A percentile compares a stretch with the other conserved stretches of the same genome.
Evolutionary conservation across 768 basidiomycete species (phyloP).

Genomic region (Lentinula sp.): DNA sequence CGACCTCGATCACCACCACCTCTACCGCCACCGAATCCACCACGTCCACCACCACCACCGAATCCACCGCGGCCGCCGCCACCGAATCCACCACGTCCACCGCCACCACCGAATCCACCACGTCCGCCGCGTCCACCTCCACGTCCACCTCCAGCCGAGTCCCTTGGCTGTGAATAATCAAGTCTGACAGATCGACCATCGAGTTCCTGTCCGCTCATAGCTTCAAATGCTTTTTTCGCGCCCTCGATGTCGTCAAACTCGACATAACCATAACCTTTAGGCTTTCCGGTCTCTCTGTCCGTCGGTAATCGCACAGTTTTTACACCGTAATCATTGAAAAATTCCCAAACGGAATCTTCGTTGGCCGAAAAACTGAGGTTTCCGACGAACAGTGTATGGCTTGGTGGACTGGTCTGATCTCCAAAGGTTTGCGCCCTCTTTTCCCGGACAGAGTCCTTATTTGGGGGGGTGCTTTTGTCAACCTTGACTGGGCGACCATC

Average conservation of each 20-base stretch:
- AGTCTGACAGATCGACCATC: slow-evolving; percentile 78
- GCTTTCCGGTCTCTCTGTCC: slow-evolving; percentile 82
- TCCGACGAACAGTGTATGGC: slow-evolving; percentile 81
- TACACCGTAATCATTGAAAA: slow-evolving; percentile 85
- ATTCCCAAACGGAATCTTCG: slow-evolving; percentile 86
- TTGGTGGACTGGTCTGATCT: slow-evolving; percentile 53
- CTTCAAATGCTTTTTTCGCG: slow-evolving; percentile 76
- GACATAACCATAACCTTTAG: slow-evolving; percentile 97
- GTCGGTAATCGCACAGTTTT: slow-evolving; percentile 88
- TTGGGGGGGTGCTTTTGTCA: slow-evolving; percentile 65
- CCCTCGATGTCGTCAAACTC: slow-evolving; percentile 80
- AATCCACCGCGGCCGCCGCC: slow-evolving; percentile 29
- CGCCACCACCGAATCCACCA: slow-evolving; percentile 37
- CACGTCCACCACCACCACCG: slow-evolving; percentile 25
- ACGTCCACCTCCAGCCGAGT: slow-evolving; percentile 49
- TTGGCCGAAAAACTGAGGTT: slow-evolving; percentile 77
- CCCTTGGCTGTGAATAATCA: slow-evolving; percentile 83
- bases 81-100: slow-evolving; percentile 40
- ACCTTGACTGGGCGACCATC: slow-evolving; percentile 88
- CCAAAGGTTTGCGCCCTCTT: slow-evolving; percentile 74
- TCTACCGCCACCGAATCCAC: slow-evolving; percentile 34
- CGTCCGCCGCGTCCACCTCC: slow-evolving; percentile 15
- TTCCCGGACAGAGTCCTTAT: slow-evolving; percentile 51
- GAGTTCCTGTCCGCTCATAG: slow-evolving; percentile 64
- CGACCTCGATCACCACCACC: slow-evolving; percentile 36